Base-by-base conservation (phyloP, 441 rosid genomes). In the Mallotus japonicus region DNA sequence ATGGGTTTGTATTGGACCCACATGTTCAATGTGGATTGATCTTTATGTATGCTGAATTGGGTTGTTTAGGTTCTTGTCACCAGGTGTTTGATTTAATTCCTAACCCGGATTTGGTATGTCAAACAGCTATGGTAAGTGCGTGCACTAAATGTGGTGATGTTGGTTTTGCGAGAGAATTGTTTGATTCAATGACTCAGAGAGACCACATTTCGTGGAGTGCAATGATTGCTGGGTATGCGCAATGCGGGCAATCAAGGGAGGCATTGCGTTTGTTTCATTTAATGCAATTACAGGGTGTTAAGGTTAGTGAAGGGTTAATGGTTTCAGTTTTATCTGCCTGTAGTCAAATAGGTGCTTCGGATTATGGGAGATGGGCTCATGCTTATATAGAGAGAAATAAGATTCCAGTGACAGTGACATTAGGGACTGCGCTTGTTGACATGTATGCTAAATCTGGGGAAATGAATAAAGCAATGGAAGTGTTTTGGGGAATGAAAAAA, bases 351-450 rank as follows among this genome's bases (percentile, higher is more conserved):
- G 91, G 88, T 56, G 88, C 86, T 32, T 80, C 81, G 40, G 88
- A 84, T 69, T 86, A 86, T 69, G 89, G 89, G 76, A 86, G 86
- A 68, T 87, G 91, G 88, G 86, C 84, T 19, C 90, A 89, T 80
- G 75, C 79, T 15, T 86, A 78, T 70, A 81, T 86, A 16, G 78
- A 83, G 66, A 84, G 79, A 75, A 79, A 83, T 80, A 79, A 74
- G 74, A 74, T 87, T 56, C 78, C 65, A 69, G 72, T 86, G 72
- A 85, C 85, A 0, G 77, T 83, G 58, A 78, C 77, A 20, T 79
- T 87, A 58, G 93, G 90, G 19, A 86, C 90, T 58, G 80, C 88
- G 1, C 79, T 89, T 11, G 76, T 89, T 7, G 88, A 85, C 67
- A 80, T 84, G 86, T 89, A 82, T 32, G 84, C 88, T 0, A 85